Percentiles rank a stretch among this genome's conserved stretches.
Evolutionary conservation across 2,329 filamentous ascomycete genomes (phyloP).

Genomic region (Knufia fluminis): DNA sequence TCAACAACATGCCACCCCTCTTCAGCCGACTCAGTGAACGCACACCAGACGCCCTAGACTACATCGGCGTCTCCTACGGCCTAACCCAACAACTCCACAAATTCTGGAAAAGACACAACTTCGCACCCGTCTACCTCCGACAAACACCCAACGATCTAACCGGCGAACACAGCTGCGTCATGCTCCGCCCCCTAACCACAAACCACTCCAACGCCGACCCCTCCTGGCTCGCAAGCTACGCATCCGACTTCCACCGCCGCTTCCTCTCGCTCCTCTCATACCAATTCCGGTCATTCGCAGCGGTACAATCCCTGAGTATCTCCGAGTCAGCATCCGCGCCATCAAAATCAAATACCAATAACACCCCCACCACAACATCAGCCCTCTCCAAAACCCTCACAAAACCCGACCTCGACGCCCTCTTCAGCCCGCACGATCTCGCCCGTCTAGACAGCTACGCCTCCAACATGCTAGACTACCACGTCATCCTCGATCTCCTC

Average conservation of each 20-base stretch:
- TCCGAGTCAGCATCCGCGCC: conserved; percentile 65
- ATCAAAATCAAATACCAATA: too few species aligned
- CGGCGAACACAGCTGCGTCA: conserved; percentile 94
- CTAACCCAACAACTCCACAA: conserved; percentile 79
- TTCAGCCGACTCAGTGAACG: conserved; percentile 83
- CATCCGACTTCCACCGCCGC: conserved; percentile 87
- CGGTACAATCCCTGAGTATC: conserved; percentile 71
- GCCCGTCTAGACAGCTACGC: conserved; percentile 93
- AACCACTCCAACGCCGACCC: conserved; percentile 48
- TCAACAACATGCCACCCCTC: conserved; percentile 82
- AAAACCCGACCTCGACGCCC: conserved; percentile 65
- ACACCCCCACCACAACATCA: conserved; percentile 35
- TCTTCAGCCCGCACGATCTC: conserved; percentile 83
- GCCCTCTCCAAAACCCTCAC: conserved; percentile 50
- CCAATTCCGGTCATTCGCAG: conserved; percentile 76
- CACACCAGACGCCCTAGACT: conserved; percentile 72
- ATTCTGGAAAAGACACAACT: conserved; percentile 88
- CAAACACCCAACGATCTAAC: conserved; percentile 96
- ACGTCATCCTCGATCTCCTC: conserved; percentile 88
- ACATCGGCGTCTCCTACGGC: conserved; percentile 91
- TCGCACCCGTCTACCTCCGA: conserved; percentile 82
- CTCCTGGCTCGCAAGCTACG: conserved; percentile 82
- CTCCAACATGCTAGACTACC: conserved; percentile 95
- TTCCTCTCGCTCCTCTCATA: conserved; percentile 86
- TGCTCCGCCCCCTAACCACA: conserved; percentile 68